Base-by-base conservation (phyloP, 2,329 filamentous ascomycete species). In the Penicillium sp. region DNA sequence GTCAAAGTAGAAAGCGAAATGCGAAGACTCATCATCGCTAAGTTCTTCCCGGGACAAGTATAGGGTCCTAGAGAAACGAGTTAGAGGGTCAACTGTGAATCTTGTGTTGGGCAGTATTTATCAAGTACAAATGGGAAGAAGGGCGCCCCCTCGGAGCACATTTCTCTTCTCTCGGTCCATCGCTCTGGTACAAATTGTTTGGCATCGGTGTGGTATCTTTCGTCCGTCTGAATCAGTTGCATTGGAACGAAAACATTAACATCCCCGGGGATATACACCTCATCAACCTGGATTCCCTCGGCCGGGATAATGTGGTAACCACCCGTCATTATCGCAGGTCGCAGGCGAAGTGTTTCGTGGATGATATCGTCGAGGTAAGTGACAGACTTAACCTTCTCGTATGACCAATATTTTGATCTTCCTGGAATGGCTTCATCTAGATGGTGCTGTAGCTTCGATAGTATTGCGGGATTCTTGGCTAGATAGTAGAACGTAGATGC, bases 241-340 rank as follows among this genome's bases (percentile, higher is more conserved):
- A 55, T 46, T 1, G 58, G 64, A 9, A 66, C 59, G 12, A 64
- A 60, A 3, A 67, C 65, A 40, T 65, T 67, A 12, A 33, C 31
- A 33, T 33, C 31, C 31, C 31, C 31, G 14, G 31, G 31, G 7
- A 33, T 33, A 12, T 33, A 33, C 31, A 16, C 31, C 4, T 57
- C 60, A 43, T 70, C 50, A 4, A 75, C 55, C 4, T 45, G 41
- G 2, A 65, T 12, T 9, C 60, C 60, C 17, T 60, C 44, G 1
- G 55, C 22, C 4, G 76, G 75, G 1, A 75, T 78, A 8, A 71
- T 62, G 9, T 75, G 72, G 9, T 61, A 61, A 10, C 56, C 61
- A 12, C 70, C 70, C 1, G 62, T 64, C 8, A 71, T 50, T 0
- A 73, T 19, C 0, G 72, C 61, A 0, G 75, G 73, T n/a, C 70